A percentile compares a stretch with the other conserved stretches of the same genome.
Conservation (phyloP, 2,329 filamentous ascomycete genomes). For the Beauveria rudraprayagi region DNA sequence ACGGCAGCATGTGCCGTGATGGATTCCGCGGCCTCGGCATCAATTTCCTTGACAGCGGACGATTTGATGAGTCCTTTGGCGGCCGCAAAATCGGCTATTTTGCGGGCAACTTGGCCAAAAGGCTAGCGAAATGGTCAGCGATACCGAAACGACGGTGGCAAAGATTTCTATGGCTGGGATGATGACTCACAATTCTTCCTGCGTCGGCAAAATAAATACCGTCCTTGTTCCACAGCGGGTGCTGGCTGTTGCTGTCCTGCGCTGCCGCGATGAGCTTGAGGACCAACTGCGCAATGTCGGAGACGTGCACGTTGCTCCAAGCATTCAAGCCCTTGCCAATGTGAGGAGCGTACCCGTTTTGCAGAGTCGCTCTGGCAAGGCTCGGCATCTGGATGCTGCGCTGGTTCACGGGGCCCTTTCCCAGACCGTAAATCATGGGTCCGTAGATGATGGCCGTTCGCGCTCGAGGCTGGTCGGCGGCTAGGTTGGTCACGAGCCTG, state of each 20-base stretch:
- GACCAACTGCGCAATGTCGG: constrained; percentile 27
- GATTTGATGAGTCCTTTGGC: background rate
- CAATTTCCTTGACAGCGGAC: background rate
- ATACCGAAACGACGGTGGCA: background rate
- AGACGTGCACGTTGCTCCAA: constrained; percentile 41
- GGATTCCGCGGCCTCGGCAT: background rate
- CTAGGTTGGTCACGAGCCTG: constrained; percentile 43
- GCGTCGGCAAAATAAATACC: constrained; percentile 22
- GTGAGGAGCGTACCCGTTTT: constrained; percentile 30
- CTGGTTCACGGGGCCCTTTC: constrained; percentile 35
- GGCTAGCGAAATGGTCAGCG: background rate
- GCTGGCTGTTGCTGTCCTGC: constrained; percentile 9
- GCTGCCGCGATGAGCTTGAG: constrained; percentile 21
- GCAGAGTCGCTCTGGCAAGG: constrained; percentile 29
- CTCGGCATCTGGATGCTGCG: constrained; percentile 36
- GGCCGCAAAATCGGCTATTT: background rate
- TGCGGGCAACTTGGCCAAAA: background rate
- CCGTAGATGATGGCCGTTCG: constrained; percentile 33
- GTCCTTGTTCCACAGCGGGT: constrained; percentile 23
- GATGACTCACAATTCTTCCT: background rate
- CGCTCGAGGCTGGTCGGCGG: constrained; percentile 17
- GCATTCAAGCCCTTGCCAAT: constrained; percentile 29
- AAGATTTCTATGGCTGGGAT: background rate
- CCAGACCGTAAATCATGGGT: constrained; percentile 37
- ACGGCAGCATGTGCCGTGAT: constrained; percentile 4